Conservation (phyloP, 805 yeast genomes). For the Candida railenensis region DNA sequence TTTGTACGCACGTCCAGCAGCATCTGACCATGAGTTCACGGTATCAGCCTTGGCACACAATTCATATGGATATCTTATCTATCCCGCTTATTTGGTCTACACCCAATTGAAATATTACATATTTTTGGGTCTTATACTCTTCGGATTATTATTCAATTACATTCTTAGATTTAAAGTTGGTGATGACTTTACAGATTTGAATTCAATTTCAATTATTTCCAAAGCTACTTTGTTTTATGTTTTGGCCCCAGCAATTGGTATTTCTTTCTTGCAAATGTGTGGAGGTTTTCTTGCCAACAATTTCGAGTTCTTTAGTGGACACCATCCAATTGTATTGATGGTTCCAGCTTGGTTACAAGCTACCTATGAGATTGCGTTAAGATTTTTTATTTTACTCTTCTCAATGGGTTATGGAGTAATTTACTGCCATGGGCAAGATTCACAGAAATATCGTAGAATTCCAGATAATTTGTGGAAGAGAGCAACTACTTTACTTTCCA, state of each 20-base stretch:
- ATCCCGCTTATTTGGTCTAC: conserved; percentile 14
- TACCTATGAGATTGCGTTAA: conserved; percentile 7
- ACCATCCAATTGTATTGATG: neutral
- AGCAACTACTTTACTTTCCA: conserved; percentile 8
- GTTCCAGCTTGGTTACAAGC: conserved; percentile 5
- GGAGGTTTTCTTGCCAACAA: conserved; percentile 10
- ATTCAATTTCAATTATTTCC: conserved; percentile 26
- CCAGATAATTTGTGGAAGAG: conserved; percentile 13
- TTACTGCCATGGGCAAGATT: conserved; percentile 18
- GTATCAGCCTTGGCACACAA: conserved; percentile 11
- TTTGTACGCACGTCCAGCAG: conserved; percentile 24
- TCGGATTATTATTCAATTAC: conserved; percentile 22
- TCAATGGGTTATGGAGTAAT: conserved; percentile 37
- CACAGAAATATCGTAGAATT: conserved; percentile 22
- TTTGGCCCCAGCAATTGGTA: conserved; percentile 17
- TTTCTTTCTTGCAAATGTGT: conserved; percentile 2
- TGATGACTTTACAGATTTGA: conserved; percentile 24
- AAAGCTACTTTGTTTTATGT: conserved; percentile 25
- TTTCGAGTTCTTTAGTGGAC: conserved; percentile 1
- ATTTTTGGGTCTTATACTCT: conserved; percentile 14
- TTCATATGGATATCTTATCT: conserved; percentile 25
- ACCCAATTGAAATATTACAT: conserved; percentile 14
- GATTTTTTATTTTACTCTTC: conserved; percentile 21
- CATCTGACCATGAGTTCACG: conserved; percentile 4
- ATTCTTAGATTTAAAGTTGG: conserved; percentile 25